Base-by-base conservation (phyloP, 1,139 yeast genomes). In the Debaryomyces nepalensis region DNA sequence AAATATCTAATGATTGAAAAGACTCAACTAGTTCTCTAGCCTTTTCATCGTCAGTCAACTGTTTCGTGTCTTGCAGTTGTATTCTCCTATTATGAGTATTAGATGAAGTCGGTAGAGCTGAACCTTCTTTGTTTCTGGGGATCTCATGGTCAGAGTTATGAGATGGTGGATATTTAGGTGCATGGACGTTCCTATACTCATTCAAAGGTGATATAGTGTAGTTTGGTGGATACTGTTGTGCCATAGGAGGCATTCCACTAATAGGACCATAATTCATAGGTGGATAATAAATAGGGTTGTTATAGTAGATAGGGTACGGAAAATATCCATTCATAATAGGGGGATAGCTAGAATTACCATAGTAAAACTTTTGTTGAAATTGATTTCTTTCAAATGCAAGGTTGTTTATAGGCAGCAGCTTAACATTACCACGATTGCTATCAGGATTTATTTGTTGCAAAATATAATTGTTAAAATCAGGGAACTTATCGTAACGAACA, bases 401-500 rank as follows among this genome's bases (percentile, higher is more conserved):
- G 37, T 53, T 51, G 10, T 62, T 50, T n/a, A 63, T 41, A 5
- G 45, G 30, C 8, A 40, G 41, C 2, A 43, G 20, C 23, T 44
- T 46, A 9, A 24, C 24, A 21, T 33, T 37, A 53, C 45, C 27
- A 53, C 48, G 10, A 34, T 37, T 44, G 34, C 37, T 22, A 30
- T 47, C 42, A 4, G 66, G 58, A 33, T 52, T 53, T 37, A 61
- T 41, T 41, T 64, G 70, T 45, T 68, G 73, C 30, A 65, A 43
- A 9, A 56, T 53, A 49, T 66, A 64, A 45, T 65, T 64, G 45
- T 70, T 66, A 45, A 61, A 66, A 33, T 69, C 73, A 3, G 80
- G 79, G 38, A 66, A 70, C 47, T 66, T 66, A 52, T 83, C 88
- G 50, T 66, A 78, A 20, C 88, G 68, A 1, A 84, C 88, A 2